These are phyloP conservation scores for Helotiales sp. DNA, from an alignment of 2,329 filamentous ascomycete species.

Conservation along the genomic window DNA sequence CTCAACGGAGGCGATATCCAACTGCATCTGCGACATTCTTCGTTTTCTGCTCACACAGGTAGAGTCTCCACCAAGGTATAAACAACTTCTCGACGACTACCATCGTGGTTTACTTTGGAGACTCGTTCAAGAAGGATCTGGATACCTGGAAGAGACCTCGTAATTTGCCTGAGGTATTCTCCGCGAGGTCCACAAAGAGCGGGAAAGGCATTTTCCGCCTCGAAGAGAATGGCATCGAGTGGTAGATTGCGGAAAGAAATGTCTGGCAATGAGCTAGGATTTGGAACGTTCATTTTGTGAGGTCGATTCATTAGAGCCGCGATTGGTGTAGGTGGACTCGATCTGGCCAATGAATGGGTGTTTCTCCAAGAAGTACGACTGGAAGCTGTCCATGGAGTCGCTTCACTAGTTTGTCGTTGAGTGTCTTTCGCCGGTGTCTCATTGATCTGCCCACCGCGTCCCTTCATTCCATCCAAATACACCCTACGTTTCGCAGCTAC, in stretches of 20 bases:
- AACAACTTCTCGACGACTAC: not conserved
- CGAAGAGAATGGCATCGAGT: not conserved
- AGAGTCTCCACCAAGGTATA: not conserved
- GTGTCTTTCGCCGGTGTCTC: no score
- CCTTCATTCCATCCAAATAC: no score
- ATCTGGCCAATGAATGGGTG: no score
- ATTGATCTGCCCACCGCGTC: no score
- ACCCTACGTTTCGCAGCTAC: no score
- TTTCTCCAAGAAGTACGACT: no score
- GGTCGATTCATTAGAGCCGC: not conserved
- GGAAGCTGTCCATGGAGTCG: no score
- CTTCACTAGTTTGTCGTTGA: no score
- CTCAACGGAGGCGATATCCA: not conserved
- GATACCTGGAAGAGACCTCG: not conserved
- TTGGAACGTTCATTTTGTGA: not conserved
- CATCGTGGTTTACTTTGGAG: no score
- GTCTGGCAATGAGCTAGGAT: not conserved
- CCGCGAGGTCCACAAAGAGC: not conserved
- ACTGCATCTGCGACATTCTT: not conserved
- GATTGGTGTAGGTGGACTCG: no score
- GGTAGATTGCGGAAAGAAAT: no score
- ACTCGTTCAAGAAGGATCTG: not conserved
- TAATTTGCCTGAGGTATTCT: not conserved
- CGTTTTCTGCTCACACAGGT: not conserved
- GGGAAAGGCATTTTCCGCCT: not conserved